Evolutionary conservation across 2,329 filamentous ascomycete species (phyloP).

Genomic region (Fusarium sp.): DNA sequence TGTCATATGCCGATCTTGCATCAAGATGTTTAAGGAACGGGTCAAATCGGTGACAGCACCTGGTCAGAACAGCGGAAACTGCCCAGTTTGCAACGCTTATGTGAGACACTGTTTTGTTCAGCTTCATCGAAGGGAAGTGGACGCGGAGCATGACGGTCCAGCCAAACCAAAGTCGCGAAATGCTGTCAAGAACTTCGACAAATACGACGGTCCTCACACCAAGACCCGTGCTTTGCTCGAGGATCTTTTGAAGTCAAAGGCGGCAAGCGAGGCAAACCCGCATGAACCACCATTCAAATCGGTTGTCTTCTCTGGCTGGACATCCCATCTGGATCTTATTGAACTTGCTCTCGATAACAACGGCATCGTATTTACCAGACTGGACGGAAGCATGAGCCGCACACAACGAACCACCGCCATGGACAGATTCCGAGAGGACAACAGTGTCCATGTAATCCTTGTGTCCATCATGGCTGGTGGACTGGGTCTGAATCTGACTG

Average conservation of each 20-base stretch:
- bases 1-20: slow-evolving; percentile 81
- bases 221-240: slow-evolving; percentile 87
- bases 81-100: slow-evolving; percentile 74
- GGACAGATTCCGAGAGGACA: slow-evolving; percentile 79
- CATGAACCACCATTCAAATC: slow-evolving; percentile 85
- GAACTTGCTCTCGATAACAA: slow-evolving; percentile 78
- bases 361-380: slow-evolving; percentile 77
- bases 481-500: slow-evolving; percentile 88
- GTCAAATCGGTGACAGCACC: slow-evolving; percentile 55
- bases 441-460: slow-evolving; percentile 79
- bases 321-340: slow-evolving; percentile 91
- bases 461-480: slow-evolving; percentile 94
- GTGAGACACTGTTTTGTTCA: slow-evolving; percentile 74
- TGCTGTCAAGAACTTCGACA: slow-evolving; percentile 68
- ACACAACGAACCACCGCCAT: slow-evolving; percentile 79
- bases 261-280: slow-evolving; percentile 69
- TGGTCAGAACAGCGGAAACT: slow-evolving; percentile 62
- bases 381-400: slow-evolving; percentile 91
- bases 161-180: slow-evolving; percentile 50
- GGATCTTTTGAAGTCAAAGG: slow-evolving; percentile 74
- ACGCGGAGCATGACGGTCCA: slow-evolving; percentile 66
- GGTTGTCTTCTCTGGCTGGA: slow-evolving; percentile 97
- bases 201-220: slow-evolving; percentile 87
- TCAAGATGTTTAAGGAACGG: slow-evolving; percentile 67
- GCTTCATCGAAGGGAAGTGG: slow-evolving; percentile 72